These are phyloP conservation scores for Candida manassasensis DNA, from an alignment of 805 yeast genomes.

Conservation along the genomic window DNA sequence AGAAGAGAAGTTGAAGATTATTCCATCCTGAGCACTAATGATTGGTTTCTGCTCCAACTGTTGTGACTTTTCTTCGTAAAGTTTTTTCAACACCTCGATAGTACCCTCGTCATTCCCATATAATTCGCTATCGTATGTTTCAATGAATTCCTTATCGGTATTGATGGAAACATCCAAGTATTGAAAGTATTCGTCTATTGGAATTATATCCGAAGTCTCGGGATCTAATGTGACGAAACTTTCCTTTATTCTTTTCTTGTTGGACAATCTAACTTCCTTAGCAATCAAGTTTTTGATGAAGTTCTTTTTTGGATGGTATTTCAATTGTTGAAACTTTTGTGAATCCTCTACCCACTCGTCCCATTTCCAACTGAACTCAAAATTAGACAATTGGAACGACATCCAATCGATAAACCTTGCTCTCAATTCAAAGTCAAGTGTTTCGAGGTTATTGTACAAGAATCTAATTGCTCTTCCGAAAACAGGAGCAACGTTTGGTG, in stretches of 20 bases:
- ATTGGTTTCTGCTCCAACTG: constrained; percentile 8
- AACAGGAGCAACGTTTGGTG: constrained; percentile 80
- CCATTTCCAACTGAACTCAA: constrained; percentile 98
- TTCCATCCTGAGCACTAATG: constrained; percentile 35
- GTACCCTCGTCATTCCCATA: constrained; percentile 29
- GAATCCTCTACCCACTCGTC: constrained; percentile 79
- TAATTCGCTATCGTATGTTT: constrained; percentile 31
- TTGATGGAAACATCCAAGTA: constrained; percentile 35
- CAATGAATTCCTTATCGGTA: constrained; percentile 23
- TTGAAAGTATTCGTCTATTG: constrained; percentile 35
- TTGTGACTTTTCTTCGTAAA: constrained; percentile 22
- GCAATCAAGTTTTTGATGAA: constrained; percentile 75
- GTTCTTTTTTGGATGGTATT: constrained; percentile 66
- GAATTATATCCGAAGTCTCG: constrained; percentile 27
- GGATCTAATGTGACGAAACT: constrained; percentile 47
- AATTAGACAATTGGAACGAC: constrained; percentile 86
- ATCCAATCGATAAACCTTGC: constrained; percentile 84
- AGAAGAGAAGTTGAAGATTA: constrained; percentile 32
- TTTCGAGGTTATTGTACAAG: constrained; percentile 62
- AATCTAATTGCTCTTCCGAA: constrained; percentile 88
- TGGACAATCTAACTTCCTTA: constrained; percentile 82
- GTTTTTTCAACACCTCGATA: constrained; percentile 21
- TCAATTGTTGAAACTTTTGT: constrained; percentile 35
- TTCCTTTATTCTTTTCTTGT: constrained; percentile 61
- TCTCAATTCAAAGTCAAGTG: constrained; percentile 71